Base-by-base conservation (phyloP, 257 asterid species). In the Solanum boliviense region DNA sequence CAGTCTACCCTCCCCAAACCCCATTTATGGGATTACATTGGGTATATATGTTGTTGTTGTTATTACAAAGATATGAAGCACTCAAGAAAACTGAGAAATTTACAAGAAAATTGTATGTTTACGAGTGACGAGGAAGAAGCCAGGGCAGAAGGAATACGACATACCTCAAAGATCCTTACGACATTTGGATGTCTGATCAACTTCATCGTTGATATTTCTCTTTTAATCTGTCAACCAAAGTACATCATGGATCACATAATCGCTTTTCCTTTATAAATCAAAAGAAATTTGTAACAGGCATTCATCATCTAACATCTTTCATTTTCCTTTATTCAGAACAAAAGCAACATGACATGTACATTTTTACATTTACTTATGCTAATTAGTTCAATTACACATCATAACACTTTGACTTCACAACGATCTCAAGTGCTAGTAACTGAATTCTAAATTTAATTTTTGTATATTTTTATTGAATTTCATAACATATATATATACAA, bases 191-290 rank as follows among this genome's bases (percentile, higher is more conserved):
- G 98, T 88, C 91, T 94, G 92, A 95, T 93, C 95, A 95, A 88
- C 94, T 95, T 95, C 98, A 93, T 95, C 56, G 96, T 94, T 38
- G 98, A 93, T 87, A 95, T 95, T 90, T 95, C 98, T 87, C 98
- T 91, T 90, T 95, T 94, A 68, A 94, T 95, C 98, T 93, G 95
- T 86, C 48, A n/a, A 15, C 7, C 11, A 86, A 31, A 31, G 20
- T 67, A 75, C 58, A 39, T 62, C 25, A 3, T 23, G 13, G 67
- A 67, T 84, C 65, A 46, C 38, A 44, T 44, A 39, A 78, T 25
- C 1, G n/a, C 7, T 13, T 44, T 78, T 12, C 36, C 84, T 13
- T 78, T 78, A 8, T 8, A 78, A 78, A 39, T 78, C 13, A 78
- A 41, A 41, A 41, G 62, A 41, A 41, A 41, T 13, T 41, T 41